phyloP scores from a whole-genome alignment of 1,284 basidiomycete genomes.

The Ustilago xerochloae region DNA sequence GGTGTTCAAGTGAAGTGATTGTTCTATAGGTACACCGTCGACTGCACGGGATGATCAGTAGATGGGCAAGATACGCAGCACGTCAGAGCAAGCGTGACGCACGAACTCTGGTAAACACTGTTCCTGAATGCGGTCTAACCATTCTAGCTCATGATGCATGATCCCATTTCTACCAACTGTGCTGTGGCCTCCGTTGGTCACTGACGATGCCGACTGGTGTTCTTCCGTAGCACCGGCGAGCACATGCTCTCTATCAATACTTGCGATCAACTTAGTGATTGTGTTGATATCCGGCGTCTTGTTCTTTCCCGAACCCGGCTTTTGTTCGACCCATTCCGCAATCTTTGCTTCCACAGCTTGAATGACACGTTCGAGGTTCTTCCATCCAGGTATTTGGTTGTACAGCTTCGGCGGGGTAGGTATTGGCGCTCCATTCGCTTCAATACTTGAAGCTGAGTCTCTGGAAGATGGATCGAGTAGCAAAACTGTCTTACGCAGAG shows the following conservation, averaged over 20 bases:
- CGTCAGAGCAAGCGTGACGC: conserved; percentile 34
- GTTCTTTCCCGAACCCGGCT: conserved; percentile 27
- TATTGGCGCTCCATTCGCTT: neutral
- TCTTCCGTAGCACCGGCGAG: conserved; percentile 46
- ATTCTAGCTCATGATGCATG: conserved; percentile 44
- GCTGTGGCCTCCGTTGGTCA: neutral
- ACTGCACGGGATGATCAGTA: no score
- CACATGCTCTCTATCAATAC: conserved; percentile 46
- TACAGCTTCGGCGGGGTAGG: conserved; percentile 37
- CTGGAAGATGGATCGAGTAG: conserved; percentile 24
- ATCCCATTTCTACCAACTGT: neutral
- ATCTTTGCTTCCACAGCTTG: conserved; percentile 46
- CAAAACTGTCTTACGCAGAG: conserved; percentile 33
- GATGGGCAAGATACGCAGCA: conserved; percentile 43
- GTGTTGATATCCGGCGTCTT: conserved; percentile 37
- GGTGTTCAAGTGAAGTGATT: no score
- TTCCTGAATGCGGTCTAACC: conserved; percentile 53
- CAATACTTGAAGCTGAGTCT: neutral
- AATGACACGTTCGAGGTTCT: conserved; percentile 43
- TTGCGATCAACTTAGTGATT: conserved; percentile 49
- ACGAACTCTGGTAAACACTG: conserved; percentile 46
- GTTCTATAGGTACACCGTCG: neutral
- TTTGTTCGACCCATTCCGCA: conserved; percentile 36
- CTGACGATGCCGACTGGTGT: neutral
- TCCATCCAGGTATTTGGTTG: conserved; percentile 38